Evolutionary conservation across 306 rosid genomes (phyloP), one percentile per base, ranked within the genome.

Genomic region (Aeschynomene evenia): DNA sequence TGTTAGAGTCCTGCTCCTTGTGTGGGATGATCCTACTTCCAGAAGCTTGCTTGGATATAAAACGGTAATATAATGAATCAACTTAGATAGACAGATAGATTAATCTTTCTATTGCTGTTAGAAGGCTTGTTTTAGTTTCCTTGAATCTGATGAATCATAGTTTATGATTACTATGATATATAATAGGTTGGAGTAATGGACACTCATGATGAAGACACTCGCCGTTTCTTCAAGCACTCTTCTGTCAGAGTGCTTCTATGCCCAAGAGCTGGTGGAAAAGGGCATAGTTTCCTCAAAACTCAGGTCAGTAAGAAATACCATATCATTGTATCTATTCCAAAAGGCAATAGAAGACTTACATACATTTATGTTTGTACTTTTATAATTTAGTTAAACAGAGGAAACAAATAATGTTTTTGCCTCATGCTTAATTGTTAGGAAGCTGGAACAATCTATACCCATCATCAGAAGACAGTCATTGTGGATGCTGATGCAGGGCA

Each of bases 21-120:
- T 93, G 40, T 93, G 97, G 97, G 98, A 88, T 60, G 97, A 93
- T 84, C 98, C 96, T 48, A 88, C 94, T 70, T 93, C 98, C 28
- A 74, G 43, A 7, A 88, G 85, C 71, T 16, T 89, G 51, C 70
- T 90, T 81, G 96, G 97, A 71, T 54, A 67, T 63, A 85, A 79
- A 81, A 82, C 83, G 80, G 97, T 91, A 81, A 62, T 14, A 10
- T 1, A 36, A 0, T 73, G 34, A 54, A 50, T 59, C 9, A n/a
- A 56, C n/a, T n/a, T n/a, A n/a, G n/a, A n/a, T n/a, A n/a, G n/a
- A n/a, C n/a, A n/a, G n/a, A n/a, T n/a, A n/a, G n/a, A n/a, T 29
- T 74, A 5, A 10, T 48, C 26, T 72, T 56, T 18, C 42, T 58
- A 49, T 62, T 49, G 75, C 2, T 26, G 37, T 14, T 70, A 50